Base-by-base conservation (phyloP, 2,329 filamentous ascomycete species). In the Cyclaneusma minus region DNA sequence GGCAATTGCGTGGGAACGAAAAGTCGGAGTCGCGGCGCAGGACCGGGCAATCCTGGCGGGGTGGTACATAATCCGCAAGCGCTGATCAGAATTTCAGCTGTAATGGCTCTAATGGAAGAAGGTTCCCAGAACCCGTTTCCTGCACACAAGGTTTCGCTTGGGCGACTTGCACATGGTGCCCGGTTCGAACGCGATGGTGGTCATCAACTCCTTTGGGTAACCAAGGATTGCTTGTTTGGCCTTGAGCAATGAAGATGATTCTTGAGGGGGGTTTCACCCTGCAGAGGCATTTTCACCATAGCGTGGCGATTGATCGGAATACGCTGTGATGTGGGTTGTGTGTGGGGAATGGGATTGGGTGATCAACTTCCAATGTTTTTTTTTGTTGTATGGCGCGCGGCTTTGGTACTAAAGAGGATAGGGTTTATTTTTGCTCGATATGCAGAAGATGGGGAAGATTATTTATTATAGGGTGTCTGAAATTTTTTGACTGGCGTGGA, bases 231-330 rank as follows among this genome's bases (percentile, higher is more conserved):
- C 60, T 69, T 51, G 52, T 47, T 56, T 50, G 54, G 54, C 60
- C 68, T 53, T 75, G 65, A 72, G 70, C 64, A 68, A 66, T 72
- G 70, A 64, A 68, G 65, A 68, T 57, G 44, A 76, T 48, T 43
- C 69, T 74, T 69, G 60, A 76, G 71, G 63, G 69, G 73, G 70
- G 70, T 31, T 54, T 75, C 65, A 76, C 70, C 72, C 67, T 71
- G 69, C 70, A 76, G 66, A 74, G 69, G 51, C 50, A 58, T 70
- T 62, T 68, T 65, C 68, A 67, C 69, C 70, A 66, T 72, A 62
- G 62, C 60, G 60, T 75, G 69, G 71, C 71, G 68, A 44, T 29
- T 24, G 56, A 58, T 54, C 68, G 70, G 70, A 76, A 63, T 51
- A 73, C 70, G 67, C 60, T 57, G 60, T 55, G 58, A 48, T 58